phyloP scores from a whole-genome alignment of 2,329 filamentous ascomycete species.

The Xylaria sp. region DNA sequence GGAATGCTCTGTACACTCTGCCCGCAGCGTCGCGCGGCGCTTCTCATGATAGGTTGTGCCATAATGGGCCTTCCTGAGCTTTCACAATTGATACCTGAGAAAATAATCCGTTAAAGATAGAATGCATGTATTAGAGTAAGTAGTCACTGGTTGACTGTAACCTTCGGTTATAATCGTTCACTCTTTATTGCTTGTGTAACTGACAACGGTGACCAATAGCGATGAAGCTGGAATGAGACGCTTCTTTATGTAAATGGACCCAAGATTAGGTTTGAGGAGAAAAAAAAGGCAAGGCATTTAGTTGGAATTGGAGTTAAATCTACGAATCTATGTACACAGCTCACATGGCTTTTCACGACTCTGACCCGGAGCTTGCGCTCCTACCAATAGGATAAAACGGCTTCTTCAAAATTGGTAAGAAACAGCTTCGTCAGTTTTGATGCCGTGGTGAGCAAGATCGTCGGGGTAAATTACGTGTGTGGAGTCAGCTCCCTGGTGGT shows the following conservation, averaged over 20 bases:
- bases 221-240: background rate
- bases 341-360: conserved; percentile 1
- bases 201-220: conserved; percentile 7
- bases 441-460: conserved; percentile 23
- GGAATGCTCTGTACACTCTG: conserved; percentile 6
- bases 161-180: conserved; percentile 9
- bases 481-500: background rate
- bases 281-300: background rate
- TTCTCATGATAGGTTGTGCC: conserved; percentile 23
- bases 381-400: background rate
- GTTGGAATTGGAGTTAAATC: conserved; percentile 6
- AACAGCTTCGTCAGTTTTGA: background rate
- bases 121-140: background rate
- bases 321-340: conserved; percentile 3
- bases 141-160: background rate
- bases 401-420: background rate
- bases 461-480: conserved; percentile 7
- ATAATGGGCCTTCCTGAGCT: conserved; percentile 12
- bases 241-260: background rate
- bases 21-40: conserved; percentile 18
- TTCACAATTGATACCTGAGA: background rate
- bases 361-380: background rate
- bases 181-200: background rate
- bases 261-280: background rate
- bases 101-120: background rate